These are phyloP conservation scores for Vaccinium corymbosum DNA, from an alignment of 148 eudicot species.

Conservation along the genomic window DNA sequence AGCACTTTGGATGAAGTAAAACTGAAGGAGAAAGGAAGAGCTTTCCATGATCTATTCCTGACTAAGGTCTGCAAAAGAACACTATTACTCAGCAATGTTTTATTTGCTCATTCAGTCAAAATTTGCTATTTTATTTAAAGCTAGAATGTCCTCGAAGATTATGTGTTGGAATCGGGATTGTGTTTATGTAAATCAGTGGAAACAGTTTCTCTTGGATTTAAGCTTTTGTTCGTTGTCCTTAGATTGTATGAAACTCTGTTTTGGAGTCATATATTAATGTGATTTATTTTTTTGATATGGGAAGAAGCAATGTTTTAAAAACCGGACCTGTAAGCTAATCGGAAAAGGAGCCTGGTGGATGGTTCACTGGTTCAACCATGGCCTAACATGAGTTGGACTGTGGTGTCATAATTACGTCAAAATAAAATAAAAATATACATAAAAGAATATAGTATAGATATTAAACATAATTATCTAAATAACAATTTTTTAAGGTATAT, in stretches of 20 bases:
- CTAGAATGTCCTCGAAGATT: neutral
- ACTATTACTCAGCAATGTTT: neutral
- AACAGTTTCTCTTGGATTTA: neutral
- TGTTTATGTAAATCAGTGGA: neutral
- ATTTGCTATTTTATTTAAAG: neutral
- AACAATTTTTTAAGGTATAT: no score
- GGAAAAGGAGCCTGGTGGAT: no score
- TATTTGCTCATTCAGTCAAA: neutral
- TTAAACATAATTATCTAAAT: no score
- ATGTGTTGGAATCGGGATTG: neutral
- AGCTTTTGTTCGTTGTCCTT: neutral
- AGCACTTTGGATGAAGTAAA: slow-evolving; percentile 80
- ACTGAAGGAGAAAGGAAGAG: slow-evolving; percentile 93
- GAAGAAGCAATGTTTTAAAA: neutral
- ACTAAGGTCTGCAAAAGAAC: slow-evolving; percentile 59
- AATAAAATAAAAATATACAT: no score
- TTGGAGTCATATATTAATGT: neutral
- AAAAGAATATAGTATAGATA: no score
- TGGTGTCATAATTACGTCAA: no score
- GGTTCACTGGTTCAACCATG: no score
- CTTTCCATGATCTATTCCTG: slow-evolving; percentile 84
- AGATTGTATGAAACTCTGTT: neutral
- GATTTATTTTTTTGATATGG: neutral
- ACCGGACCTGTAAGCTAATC: no score
- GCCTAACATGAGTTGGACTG: no score